Conservation (phyloP, 2,329 filamentous ascomycete genomes). For the Trichophyton verrucosum region DNA sequence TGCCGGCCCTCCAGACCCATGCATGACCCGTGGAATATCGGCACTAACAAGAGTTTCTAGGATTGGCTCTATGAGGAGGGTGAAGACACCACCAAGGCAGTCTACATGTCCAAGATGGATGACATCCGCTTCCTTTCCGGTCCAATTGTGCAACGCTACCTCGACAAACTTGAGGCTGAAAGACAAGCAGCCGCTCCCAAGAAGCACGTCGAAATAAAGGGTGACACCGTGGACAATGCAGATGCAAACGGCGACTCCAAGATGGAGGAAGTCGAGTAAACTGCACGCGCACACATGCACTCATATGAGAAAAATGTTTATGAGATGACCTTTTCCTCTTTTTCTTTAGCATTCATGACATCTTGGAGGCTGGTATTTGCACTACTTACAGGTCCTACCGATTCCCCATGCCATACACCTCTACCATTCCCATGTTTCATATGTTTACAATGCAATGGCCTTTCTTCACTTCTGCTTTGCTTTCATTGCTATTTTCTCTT, state of each 20-base stretch:
- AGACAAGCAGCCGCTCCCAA: constrained; percentile 56
- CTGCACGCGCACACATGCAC: background rate
- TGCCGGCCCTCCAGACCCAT: constrained; percentile 23
- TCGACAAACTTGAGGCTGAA: constrained; percentile 85
- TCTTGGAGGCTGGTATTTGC: constrained; percentile 3
- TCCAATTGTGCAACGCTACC: constrained; percentile 85
- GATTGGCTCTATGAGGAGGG: constrained; percentile 98
- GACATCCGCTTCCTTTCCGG: constrained; percentile 85
- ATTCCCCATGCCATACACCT: background rate
- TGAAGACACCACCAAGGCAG: constrained; percentile 83
- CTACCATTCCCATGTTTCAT: background rate
- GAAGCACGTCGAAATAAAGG: constrained; percentile 55
- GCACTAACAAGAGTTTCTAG: constrained; percentile 37
- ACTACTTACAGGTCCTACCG: background rate
- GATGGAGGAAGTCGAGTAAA: constrained; percentile 14
- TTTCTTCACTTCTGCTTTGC: background rate
- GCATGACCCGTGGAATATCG: background rate
- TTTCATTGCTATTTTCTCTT: background rate
- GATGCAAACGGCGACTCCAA: constrained; percentile 33
- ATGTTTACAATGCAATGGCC: background rate
- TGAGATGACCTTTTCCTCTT: background rate
- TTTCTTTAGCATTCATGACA: constrained; percentile 4
- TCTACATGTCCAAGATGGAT: constrained; percentile 90
- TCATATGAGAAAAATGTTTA: constrained; percentile 3
- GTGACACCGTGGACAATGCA: constrained; percentile 63